These are phyloP conservation scores for Crithidia thermophila DNA, from an alignment of 208 protist species.

Conservation along the genomic window DNA sequence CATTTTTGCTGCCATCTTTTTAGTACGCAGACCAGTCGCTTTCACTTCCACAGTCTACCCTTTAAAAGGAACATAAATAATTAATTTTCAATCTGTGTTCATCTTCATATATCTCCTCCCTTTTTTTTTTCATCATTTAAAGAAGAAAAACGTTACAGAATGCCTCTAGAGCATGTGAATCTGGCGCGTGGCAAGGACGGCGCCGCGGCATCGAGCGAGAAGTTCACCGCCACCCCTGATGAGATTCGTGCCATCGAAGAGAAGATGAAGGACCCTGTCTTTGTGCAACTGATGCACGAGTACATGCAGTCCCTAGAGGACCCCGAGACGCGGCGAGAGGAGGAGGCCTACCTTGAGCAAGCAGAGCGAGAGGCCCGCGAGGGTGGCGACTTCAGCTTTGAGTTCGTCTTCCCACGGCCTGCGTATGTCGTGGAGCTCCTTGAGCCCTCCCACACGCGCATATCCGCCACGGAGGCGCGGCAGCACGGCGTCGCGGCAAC, in stretches of 20 bases:
- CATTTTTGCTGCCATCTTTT: too few species aligned
- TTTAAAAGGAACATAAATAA: too few species aligned
- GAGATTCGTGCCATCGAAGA: constrained; percentile 78
- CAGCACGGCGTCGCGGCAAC: background rate
- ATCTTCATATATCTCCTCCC: constrained; percentile 3
- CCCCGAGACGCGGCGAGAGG: constrained; percentile 82
- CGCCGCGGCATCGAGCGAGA: background rate
- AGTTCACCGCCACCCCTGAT: constrained; percentile 75
- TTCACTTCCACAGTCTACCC: too few species aligned
- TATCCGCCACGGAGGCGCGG: constrained; percentile 17
- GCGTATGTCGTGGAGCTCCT: constrained; percentile 86
- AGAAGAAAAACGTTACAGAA: constrained; percentile 18
- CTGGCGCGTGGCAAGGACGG: constrained; percentile 20
- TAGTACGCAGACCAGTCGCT: too few species aligned
- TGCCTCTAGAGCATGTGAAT: constrained; percentile 78
- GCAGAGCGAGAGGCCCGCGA: constrained; percentile 83
- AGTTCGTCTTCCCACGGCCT: constrained; percentile 87
- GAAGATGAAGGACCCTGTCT: constrained; percentile 91
- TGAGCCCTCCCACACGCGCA: constrained; percentile 40
- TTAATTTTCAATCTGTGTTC: too few species aligned
- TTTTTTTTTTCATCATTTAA: constrained; percentile 8
- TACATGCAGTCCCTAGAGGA: constrained; percentile 90
- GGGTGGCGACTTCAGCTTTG: constrained; percentile 89
- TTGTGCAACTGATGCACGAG: constrained; percentile 85
- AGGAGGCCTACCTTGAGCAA: constrained; percentile 91